Percentiles rank a stretch among this genome's conserved stretches.
Conservation (phyloP, 2,329 filamentous ascomycete genomes). For the Ceratocystis colombiana region DNA sequence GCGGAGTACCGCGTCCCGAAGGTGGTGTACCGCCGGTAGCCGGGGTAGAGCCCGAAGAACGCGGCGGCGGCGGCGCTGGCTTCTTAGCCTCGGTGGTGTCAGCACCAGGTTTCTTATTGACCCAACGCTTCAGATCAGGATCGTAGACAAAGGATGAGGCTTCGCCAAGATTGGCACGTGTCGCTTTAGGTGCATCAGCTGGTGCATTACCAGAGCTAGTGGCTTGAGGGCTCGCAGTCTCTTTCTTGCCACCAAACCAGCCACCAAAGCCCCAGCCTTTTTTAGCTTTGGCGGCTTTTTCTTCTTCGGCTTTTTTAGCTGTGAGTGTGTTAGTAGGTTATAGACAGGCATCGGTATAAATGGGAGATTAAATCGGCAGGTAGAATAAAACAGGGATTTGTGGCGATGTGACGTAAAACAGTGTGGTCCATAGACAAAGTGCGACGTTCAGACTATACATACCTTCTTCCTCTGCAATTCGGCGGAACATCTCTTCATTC, state of each 20-base stretch:
- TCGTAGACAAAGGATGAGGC: slow-evolving; percentile 90
- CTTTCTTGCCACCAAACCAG: slow-evolving; percentile 72
- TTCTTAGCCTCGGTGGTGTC: slow-evolving; percentile 50
- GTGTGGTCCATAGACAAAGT: not conserved
- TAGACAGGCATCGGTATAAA: slow-evolving; percentile 21
- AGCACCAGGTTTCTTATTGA: slow-evolving; percentile 82
- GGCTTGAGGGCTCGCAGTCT: slow-evolving; percentile 32
- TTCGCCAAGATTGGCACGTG: slow-evolving; percentile 88
- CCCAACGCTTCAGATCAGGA: slow-evolving; percentile 91
- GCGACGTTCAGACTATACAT: slow-evolving; percentile 31
- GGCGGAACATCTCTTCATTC: slow-evolving; percentile 76
- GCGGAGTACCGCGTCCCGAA: slow-evolving; percentile 33
- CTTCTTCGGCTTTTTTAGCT: slow-evolving; percentile 52
- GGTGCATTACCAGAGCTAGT: slow-evolving; percentile 32
- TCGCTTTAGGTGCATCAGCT: slow-evolving; percentile 51
- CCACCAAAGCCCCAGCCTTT: slow-evolving; percentile 72
- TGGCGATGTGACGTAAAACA: not conserved
- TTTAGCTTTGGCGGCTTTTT: slow-evolving; percentile 37
- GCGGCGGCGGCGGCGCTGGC: slow-evolving; percentile 71
- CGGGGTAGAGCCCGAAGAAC: slow-evolving; percentile 37
- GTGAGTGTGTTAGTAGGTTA: not conserved
- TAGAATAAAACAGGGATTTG: not conserved
- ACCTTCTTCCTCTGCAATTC: slow-evolving; percentile 69
- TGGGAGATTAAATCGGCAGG: not conserved
- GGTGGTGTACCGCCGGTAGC: slow-evolving; percentile 46